Conservation (phyloP, 2,329 filamentous ascomycete genomes). For the Aaosphaeria pasadenensis region DNA sequence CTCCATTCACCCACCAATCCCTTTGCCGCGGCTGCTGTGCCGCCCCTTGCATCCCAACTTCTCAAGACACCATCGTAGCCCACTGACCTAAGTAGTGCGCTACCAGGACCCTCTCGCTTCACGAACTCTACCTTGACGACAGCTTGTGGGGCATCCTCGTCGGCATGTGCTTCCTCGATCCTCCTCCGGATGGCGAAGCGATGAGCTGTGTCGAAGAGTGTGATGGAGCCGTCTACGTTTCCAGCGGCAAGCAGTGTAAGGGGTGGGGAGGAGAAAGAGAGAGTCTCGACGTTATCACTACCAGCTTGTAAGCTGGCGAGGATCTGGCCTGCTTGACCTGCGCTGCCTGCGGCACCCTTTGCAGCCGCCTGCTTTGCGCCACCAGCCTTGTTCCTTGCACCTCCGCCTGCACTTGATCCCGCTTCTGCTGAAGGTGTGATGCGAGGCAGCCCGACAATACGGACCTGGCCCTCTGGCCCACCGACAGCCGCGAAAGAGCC, state of each 20-base stretch:
- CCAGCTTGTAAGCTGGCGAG: constrained; percentile 82
- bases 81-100: constrained; percentile 78
- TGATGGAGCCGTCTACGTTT: constrained; percentile 68
- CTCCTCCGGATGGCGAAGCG: constrained; percentile 83
- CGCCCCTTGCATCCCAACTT: constrained; percentile 78
- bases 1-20: constrained; percentile 84
- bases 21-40: constrained; percentile 62
- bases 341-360: constrained; percentile 32
- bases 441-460: constrained; percentile 79
- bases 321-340: constrained; percentile 65
- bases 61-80: constrained; percentile 91
- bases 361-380: constrained; percentile 43
- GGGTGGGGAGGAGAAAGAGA: constrained; percentile 61
- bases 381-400: constrained; percentile 49
- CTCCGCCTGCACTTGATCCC: constrained; percentile 39
- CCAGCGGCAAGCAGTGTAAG: constrained; percentile 61
- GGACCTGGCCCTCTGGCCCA: constrained; percentile 82
- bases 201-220: constrained; percentile 81
- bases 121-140: constrained; percentile 94
- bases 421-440: constrained; percentile 36
- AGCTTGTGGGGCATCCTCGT: constrained; percentile 69
- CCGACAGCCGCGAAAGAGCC: constrained; percentile 80
- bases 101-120: constrained; percentile 39
- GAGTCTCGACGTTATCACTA: constrained; percentile 73
- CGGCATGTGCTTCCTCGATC: constrained; percentile 76